A percentile compares a stretch with the other conserved stretches of the same genome.
Conservation (phyloP, 192 early-diverging fungal genomes). For the Mortierella hygrophila region DNA sequence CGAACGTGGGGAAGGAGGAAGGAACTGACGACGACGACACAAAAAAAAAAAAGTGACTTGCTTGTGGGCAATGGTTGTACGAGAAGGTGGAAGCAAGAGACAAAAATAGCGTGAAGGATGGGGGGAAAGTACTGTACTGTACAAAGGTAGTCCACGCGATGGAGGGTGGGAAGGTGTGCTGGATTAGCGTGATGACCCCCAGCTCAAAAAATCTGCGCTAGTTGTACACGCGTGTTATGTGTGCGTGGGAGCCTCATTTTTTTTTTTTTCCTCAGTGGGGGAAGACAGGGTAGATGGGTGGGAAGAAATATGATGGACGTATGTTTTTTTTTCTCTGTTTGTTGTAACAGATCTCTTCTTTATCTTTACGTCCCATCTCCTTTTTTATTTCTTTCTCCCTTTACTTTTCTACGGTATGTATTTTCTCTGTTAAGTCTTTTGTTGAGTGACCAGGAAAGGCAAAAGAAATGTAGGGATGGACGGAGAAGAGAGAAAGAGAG, state of each 20-base stretch:
- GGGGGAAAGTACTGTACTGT: no score
- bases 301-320: background rate
- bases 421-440: background rate
- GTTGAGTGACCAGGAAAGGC: background rate
- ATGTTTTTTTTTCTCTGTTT: background rate
- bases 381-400: no score
- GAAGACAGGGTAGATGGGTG: background rate
- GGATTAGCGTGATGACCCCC: no score
- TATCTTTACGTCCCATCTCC: no score
- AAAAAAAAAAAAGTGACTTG: background rate
- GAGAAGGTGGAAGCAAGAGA: background rate
- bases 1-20: background rate
- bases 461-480: background rate
- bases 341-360: no score
- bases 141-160: no score
- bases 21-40: background rate
- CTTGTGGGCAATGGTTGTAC: background rate
- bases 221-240: background rate
- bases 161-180: no score
- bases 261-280: background rate
- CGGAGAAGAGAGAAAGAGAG: background rate
- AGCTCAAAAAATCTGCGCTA: background rate
- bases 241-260: background rate
- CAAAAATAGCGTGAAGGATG: background rate
- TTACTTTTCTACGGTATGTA: background rate